These are phyloP conservation scores for Talaromyces trachyspermus DNA, from an alignment of 495 filamentous ascomycete species.

Conservation along the genomic window DNA sequence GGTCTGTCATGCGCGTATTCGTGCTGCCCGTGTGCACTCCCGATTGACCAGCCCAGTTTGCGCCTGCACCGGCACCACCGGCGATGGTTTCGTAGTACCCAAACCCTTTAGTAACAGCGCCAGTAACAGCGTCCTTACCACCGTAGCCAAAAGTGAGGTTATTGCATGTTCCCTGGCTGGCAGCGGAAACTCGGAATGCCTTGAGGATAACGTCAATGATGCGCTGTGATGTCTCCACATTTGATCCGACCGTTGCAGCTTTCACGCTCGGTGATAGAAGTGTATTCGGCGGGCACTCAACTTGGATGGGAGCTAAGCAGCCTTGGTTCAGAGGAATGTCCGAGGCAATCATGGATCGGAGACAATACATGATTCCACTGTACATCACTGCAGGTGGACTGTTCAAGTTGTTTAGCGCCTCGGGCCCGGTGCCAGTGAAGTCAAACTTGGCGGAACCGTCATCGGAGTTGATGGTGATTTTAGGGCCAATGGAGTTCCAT, in stretches of 20 bases:
- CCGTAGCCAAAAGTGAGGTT: slow-evolving; percentile 54
- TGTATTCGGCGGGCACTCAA: slow-evolving; percentile 73
- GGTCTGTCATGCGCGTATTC: slow-evolving; percentile 96
- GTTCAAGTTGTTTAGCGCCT: slow-evolving; percentile 94
- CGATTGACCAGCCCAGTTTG: slow-evolving; percentile 78
- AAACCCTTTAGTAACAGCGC: slow-evolving; percentile 77
- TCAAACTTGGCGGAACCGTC: slow-evolving; percentile 87
- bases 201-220: slow-evolving; percentile 92
- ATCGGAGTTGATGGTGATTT: slow-evolving; percentile 71
- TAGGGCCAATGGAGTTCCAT: slow-evolving; percentile 82
- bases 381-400: slow-evolving; percentile 92
- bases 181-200: slow-evolving; percentile 84
- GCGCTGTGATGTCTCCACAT: slow-evolving; percentile 85
- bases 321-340: slow-evolving; percentile 97
- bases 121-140: slow-evolving; percentile 59
- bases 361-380: slow-evolving; percentile 92
- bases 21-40: slow-evolving; percentile 98
- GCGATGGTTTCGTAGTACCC: slow-evolving; percentile 98
- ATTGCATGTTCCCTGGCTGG: slow-evolving; percentile 88
- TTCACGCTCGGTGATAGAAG: slow-evolving; percentile 81
- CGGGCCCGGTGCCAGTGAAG: slow-evolving; percentile 75
- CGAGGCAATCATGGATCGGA: slow-evolving; percentile 84
- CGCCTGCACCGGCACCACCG: slow-evolving; percentile 82
- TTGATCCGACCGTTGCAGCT: slow-evolving; percentile 91
- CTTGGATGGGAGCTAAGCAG: slow-evolving; percentile 79